Evolutionary conservation across 2,329 filamentous ascomycete species (phyloP).

Genomic region (Kalmusia sp.): DNA sequence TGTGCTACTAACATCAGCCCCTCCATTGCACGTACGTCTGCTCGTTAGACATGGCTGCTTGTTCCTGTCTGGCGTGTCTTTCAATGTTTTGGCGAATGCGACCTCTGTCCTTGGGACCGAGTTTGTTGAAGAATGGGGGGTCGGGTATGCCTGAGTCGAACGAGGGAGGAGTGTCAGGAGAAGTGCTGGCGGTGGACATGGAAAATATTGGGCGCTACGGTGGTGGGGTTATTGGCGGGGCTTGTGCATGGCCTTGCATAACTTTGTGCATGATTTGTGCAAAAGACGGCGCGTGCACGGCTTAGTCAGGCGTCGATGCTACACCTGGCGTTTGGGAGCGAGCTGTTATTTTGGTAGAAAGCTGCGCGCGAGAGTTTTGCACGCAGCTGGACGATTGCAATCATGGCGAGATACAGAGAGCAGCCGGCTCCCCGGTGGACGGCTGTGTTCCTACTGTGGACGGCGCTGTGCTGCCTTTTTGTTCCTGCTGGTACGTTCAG

Average conservation of each 20-base stretch:
- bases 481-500: constrained; percentile 45
- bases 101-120: constrained; percentile 57
- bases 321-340: constrained; percentile 16
- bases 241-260: constrained; percentile 18
- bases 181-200: constrained; percentile 21
- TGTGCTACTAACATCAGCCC: too few species aligned
- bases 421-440: constrained; percentile 65
- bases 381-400: constrained; percentile 22
- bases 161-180: too few species aligned
- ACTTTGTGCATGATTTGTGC: constrained; percentile 15
- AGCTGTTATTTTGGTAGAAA: constrained; percentile 1
- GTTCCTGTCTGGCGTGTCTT: constrained; percentile 31
- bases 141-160: constrained; percentile 29
- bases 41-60: constrained; percentile 68
- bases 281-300: constrained; percentile 9
- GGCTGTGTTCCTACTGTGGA: constrained; percentile 49
- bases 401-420: constrained; percentile 46
- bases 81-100: constrained; percentile 46
- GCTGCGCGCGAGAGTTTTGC: constrained; percentile 22
- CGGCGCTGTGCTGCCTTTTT: constrained; percentile 42
- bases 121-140: constrained; percentile 54
- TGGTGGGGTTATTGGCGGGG: constrained; percentile 34
- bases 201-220: constrained; percentile 33
- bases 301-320: constrained; percentile 14
- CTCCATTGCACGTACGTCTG: constrained; percentile 94